Base-by-base conservation (phyloP, 768 basidiomycete species). In the Pisolithus tinctorius region DNA sequence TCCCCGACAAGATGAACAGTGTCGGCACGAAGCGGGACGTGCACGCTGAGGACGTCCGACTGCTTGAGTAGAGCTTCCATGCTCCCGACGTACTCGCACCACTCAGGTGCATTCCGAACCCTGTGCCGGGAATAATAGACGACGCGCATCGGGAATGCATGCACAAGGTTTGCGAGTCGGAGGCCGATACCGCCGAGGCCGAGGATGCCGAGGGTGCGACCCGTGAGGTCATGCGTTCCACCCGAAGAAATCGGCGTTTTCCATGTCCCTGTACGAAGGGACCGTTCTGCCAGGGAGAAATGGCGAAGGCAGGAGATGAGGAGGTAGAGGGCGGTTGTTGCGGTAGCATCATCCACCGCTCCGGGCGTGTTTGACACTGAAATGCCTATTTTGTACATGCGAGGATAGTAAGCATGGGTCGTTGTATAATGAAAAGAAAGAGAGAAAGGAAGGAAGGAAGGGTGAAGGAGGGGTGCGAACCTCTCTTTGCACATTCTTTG, bases 291-390 rank as follows among this genome's bases (percentile, higher is more conserved):
- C 44, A 75, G 64, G 9, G 86, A 77, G 64, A 79, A 93, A 55
- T 88, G 84, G 40, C 89, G 83, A 42, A 89, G 64, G 36, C 84
- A 78, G 20, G 89, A 85, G 58, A 94, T 78, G 56, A 94, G 66
- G 46, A 95, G 81, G 65, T 86, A 93, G 30, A 93, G 70, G 0
- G 87, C 91, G 0, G 89, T 90, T 1, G 91, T 93, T 0, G 93
- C 93, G 1, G 92, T 93, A 9, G 86, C 91, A 56, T 93, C 89
- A 67, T 94, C 84, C 45, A 95, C 93, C 4, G 90, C 89, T 13
- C 85, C 83, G 1, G 93, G 92, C 1, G 92, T 94, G 63, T 94
- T 93, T 8, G 93, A 92, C 20, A 94, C 80, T 34, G 68, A 73
- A 58, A 93, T 89, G 20, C 60, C 66, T 67, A 17, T 27, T 4